Base-by-base conservation (phyloP, 176 grass and related monocot species). In the Oryza brachyantha region DNA sequence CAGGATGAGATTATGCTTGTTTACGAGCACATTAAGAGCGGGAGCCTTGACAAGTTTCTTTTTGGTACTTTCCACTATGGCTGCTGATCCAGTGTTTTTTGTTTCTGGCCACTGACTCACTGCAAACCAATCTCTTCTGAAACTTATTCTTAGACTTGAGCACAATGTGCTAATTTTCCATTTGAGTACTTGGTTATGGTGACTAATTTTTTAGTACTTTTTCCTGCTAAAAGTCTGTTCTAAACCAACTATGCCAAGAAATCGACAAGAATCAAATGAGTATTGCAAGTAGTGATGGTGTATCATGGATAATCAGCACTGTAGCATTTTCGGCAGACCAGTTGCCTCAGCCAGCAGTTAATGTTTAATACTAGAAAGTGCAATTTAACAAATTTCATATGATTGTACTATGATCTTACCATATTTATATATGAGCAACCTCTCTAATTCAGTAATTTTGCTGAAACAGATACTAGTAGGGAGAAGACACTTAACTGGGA, bases 11-110 rank as follows among this genome's bases (percentile, higher is more conserved):
- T 73, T 29, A 29, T 93, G 26, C 84, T 93, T 40, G 87, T 93
- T 60, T 93, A 93, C 13, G 90, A 93, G 31, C 75, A 88, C 13
- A 75, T 93, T 13, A 62, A 46, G 36, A 85, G 85, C 35, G 86
- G 75, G 74, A 93, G 81, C 61, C 87, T 88, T 7, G 87, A 90
- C 68, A 78, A 69, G 42, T 73, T 93, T 68, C 42, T 93, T 31
- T 90, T 90, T 59, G 84, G 91, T 93, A 91, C 13, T 78, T 50
- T 35, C 36, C 60, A 41, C 73, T 82, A 8, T 10, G 17, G 24
- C 0, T 22, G 10, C 10, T 27, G 54, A 78, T 28, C 1, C 6
- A 7, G 22, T 25, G 24, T 46, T 61, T 27, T 34, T 6, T n/a
- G n/a, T n/a, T 36, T 7, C 36, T n/a, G 10, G 50, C 54, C 36